Evolutionary conservation across 2,329 filamentous ascomycete genomes (phyloP).

Genomic region (Aspergillus transmontanensis): DNA sequence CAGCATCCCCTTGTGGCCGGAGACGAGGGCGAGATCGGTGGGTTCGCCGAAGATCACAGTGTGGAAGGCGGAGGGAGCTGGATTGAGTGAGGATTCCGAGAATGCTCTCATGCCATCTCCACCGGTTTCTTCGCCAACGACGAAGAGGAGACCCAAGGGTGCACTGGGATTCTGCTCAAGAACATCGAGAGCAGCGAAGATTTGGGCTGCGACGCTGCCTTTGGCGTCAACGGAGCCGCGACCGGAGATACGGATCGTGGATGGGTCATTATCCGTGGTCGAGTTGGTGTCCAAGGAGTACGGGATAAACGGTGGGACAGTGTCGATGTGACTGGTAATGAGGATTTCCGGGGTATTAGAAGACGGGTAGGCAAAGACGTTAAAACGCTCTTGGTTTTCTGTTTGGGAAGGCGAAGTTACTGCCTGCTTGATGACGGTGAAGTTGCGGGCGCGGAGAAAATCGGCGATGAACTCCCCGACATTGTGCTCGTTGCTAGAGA

Average conservation of each 20-base stretch:
- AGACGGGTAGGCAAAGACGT: conserved; percentile 68
- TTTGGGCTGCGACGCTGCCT: conserved; percentile 48
- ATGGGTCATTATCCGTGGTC: conserved; percentile 6
- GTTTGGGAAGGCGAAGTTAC: conserved; percentile 17
- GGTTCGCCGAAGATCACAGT: conserved; percentile 91
- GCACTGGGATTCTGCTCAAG: conserved; percentile 41
- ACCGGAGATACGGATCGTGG: conserved; percentile 44
- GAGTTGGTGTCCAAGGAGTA: conserved; percentile 45
- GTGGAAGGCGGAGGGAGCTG: conserved; percentile 54
- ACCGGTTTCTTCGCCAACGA: conserved; percentile 78
- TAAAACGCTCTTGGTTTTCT: conserved; percentile 60
- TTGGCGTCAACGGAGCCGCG: conserved; percentile 52
- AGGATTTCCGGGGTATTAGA: conserved; percentile 37
- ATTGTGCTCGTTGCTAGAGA: conserved; percentile 67
- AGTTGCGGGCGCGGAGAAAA: conserved; percentile 64
- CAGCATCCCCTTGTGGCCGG: conserved; percentile 87
- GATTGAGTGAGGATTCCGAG: conserved; percentile 51
- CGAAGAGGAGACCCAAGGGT: conserved; percentile 58
- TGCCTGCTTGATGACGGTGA: conserved; percentile 63
- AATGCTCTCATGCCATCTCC: conserved; percentile 76
- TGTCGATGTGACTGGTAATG: conserved; percentile 78
- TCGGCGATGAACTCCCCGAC: conserved; percentile 69
- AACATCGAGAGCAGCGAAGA: conserved; percentile 50
- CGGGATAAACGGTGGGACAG: conserved; percentile 54
- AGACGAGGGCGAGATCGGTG: conserved; percentile 82